Evolutionary conservation across 2,329 filamentous ascomycete species (phyloP).

Genomic region (Leptosphaerulina australis): DNA sequence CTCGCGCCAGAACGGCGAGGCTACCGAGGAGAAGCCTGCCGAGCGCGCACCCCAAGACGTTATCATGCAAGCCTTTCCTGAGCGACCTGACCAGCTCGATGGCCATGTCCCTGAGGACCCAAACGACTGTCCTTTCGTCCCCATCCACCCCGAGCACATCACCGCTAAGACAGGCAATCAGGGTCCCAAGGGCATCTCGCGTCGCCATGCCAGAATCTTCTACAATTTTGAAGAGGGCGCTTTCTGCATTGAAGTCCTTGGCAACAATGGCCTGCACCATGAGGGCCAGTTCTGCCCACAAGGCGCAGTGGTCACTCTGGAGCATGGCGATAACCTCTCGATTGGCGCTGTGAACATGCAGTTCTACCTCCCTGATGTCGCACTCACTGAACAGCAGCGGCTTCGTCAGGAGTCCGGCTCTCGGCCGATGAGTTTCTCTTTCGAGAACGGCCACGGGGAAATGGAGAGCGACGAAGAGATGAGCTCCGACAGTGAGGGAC

Average conservation of each 20-base stretch:
- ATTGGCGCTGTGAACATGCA: conserved; percentile 72
- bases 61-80: conserved; percentile 45
- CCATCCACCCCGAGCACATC: conserved; percentile 68
- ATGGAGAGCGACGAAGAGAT: conserved; percentile 57
- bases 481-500: conserved; percentile 41
- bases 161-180: conserved; percentile 55
- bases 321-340: conserved; percentile 70
- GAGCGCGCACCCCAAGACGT: conserved; percentile 44
- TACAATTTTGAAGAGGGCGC: conserved; percentile 68
- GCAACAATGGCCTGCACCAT: conserved; percentile 68
- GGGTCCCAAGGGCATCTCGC: conserved; percentile 74
- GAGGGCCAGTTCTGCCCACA: conserved; percentile 32
- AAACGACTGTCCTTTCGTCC: conserved; percentile 68
- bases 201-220: conserved; percentile 73
- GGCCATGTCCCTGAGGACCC: conserved; percentile 65
- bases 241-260: conserved; percentile 69
- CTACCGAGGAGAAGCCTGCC: conserved; percentile 33
- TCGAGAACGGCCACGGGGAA: conserved; percentile 66
- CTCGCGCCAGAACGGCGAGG: conserved; percentile 47
- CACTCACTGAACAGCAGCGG: conserved; percentile 57
- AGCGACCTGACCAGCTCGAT: conserved; percentile 58
- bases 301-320: conserved; percentile 54
- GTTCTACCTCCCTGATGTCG: conserved; percentile 67
- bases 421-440: conserved; percentile 74
- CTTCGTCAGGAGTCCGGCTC: conserved; percentile 57